Percentiles rank a stretch among this genome's conserved stretches.
Evolutionary conservation across 257 asterid species (phyloP).

Genomic region (Buddleja alternifolia): DNA sequence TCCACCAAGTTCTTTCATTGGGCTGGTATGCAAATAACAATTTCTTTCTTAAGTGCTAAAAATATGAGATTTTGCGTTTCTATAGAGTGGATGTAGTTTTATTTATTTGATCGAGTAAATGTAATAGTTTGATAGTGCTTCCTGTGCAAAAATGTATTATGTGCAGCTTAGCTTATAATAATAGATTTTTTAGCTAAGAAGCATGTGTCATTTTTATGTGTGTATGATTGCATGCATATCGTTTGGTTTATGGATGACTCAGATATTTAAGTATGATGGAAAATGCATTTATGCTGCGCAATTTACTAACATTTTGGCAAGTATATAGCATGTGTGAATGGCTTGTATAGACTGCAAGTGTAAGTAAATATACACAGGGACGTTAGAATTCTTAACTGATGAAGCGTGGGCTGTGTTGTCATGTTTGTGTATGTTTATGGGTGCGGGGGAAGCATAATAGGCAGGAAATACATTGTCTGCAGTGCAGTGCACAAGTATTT

Average conservation of each 20-base stretch:
- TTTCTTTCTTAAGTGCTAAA: background rate
- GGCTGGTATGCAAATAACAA: constrained; percentile 69
- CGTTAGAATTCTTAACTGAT: background rate
- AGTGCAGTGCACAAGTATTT: background rate
- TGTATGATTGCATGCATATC: background rate
- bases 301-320: background rate
- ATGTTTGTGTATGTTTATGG: background rate
- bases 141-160: background rate
- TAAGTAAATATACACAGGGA: background rate
- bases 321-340: background rate
- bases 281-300: background rate
- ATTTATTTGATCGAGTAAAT: background rate
- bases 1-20: constrained; percentile 85
- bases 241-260: constrained; percentile 4
- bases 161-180: background rate
- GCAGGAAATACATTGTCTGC: background rate
- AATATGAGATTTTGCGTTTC: background rate
- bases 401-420: background rate
- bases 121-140: background rate
- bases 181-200: background rate
- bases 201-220: background rate
- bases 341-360: background rate
- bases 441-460: background rate
- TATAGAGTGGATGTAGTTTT: constrained; percentile 6
- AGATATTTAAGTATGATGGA: background rate